Evolutionary conservation across 495 filamentous ascomycete genomes (phyloP).

Genomic region (Podospora anserina): DNA sequence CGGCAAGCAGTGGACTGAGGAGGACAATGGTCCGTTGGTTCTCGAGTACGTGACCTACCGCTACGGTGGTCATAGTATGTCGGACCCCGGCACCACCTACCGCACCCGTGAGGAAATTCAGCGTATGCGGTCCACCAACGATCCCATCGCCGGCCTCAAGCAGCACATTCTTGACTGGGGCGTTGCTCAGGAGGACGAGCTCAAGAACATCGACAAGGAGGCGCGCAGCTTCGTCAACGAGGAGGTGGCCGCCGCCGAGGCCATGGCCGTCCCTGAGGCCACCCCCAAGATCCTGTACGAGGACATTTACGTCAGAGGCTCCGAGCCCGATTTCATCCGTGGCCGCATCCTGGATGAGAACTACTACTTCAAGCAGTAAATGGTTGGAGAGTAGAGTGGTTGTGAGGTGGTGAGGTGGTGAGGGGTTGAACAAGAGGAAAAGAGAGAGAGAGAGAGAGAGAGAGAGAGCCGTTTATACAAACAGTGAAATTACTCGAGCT

Average conservation of each 20-base stretch:
- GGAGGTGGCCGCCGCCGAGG: slow-evolving; percentile 87
- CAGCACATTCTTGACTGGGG: slow-evolving; percentile 96
- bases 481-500: background rate
- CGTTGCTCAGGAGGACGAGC: slow-evolving; percentile 89
- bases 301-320: slow-evolving; percentile 93
- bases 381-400: background rate
- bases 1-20: slow-evolving; percentile 76
- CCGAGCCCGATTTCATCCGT: slow-evolving; percentile 86
- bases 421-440: background rate
- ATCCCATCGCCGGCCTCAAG: slow-evolving; percentile 96
- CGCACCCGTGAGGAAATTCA: slow-evolving; percentile 98
- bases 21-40: slow-evolving; percentile 87
- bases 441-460: background rate
- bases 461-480: background rate
- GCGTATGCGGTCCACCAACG: slow-evolving; percentile 97
- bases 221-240: slow-evolving; percentile 78
- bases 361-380: slow-evolving; percentile 63
- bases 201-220: slow-evolving; percentile 92
- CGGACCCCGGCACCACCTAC: slow-evolving; percentile 98
- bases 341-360: slow-evolving; percentile 90
- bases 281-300: slow-evolving; percentile 81
- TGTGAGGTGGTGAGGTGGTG: background rate
- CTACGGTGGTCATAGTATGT: slow-evolving; percentile 99
- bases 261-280: slow-evolving; percentile 73
- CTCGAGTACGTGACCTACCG: slow-evolving; percentile 99